Evolutionary conservation across 163 green algal species (phyloP), one percentile per base, ranked within the genome.

Genomic region (Scenedesmus sp.): DNA sequence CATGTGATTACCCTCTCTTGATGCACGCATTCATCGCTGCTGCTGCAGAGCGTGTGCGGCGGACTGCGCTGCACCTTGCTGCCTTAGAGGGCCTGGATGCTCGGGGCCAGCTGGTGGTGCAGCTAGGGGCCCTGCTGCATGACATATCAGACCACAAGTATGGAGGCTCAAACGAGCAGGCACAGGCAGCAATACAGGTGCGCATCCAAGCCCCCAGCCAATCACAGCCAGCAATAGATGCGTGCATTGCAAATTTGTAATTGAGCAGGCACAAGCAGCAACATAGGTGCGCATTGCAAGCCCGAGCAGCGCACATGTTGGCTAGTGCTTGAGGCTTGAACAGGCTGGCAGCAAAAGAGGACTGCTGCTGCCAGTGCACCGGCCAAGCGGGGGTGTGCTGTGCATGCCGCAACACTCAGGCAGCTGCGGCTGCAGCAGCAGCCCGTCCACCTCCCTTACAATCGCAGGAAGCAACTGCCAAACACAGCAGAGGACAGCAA

Each of bases 61-160:
- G 62, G 4, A 91, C 54, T 4, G 91, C 91, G 23, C 62, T 91
- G 79, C 79, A 64, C 62, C 64, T 93, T 20, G 91, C 62, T 6
- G 4, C 18, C 1, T 12, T 62, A 20, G 91, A 93, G 54, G 77
- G 52, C 4, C 34, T 91, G 26, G 66, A 76, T 13, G 20, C 3
- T 4, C 23, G n/a, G 3, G 34, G 52, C 52, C 15, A 88, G 66
- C 46, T 77, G 1, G 62, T 89, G 56, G 81, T 93, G n/a, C 82
- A 93, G 64, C 86, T 93, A 54, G 79, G 20, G 8, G 91, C 91
- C 3, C 79, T 93, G 79, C 91, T 93, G 57, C 96, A 98, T 90
- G 96, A 98, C 57, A 93, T 98, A 0, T 77, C 82, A 2, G 96
- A 98, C 89, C 97, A 93, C 89, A 98, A 98, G 89, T 98, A 98